Conservation (phyloP, 331 rosid genomes). For the Quercus lobata region DNA sequence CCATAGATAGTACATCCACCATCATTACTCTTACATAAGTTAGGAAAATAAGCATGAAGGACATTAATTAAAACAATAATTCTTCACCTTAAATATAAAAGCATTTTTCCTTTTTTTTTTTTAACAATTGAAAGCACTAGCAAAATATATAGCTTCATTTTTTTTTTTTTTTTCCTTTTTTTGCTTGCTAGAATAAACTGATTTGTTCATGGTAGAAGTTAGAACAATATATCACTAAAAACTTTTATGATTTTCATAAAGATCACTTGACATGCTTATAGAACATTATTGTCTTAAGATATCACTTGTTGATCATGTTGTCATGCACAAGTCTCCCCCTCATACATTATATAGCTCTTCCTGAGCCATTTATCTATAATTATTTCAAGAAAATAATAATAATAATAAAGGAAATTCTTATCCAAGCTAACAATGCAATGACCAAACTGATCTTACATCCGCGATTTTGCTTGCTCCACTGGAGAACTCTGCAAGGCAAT, state of each 20-base stretch:
- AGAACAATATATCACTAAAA: neutral
- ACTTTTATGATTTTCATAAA: neutral
- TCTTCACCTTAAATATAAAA: too few relatives aligned
- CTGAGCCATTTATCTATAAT: slow-evolving; percentile 15
- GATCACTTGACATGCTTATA: neutral
- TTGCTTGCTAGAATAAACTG: neutral
- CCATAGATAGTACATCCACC: too few relatives aligned
- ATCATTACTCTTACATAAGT: too few relatives aligned
- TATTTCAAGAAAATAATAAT: neutral
- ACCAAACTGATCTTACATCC: slow-evolving; percentile 40
- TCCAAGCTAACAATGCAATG: slow-evolving; percentile 2
- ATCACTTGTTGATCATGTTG: slow-evolving; percentile 11
- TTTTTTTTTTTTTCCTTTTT: too few relatives aligned
- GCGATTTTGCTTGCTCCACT: slow-evolving; percentile 49
- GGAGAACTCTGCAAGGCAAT: slow-evolving; percentile 57
- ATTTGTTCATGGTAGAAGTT: neutral
- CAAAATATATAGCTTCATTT: too few relatives aligned
- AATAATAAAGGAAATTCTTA: neutral
- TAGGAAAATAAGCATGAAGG: too few relatives aligned
- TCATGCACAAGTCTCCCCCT: slow-evolving; percentile 7
- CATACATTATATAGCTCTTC: slow-evolving; percentile 25
- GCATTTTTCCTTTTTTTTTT: too few relatives aligned
- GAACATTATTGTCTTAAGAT: neutral
- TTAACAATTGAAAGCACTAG: too few relatives aligned
- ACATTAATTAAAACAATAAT: too few relatives aligned